These are phyloP conservation scores for Phaeosphaeriaceae sp. DNA, from an alignment of 2,329 filamentous ascomycete species.

Conservation along the genomic window DNA sequence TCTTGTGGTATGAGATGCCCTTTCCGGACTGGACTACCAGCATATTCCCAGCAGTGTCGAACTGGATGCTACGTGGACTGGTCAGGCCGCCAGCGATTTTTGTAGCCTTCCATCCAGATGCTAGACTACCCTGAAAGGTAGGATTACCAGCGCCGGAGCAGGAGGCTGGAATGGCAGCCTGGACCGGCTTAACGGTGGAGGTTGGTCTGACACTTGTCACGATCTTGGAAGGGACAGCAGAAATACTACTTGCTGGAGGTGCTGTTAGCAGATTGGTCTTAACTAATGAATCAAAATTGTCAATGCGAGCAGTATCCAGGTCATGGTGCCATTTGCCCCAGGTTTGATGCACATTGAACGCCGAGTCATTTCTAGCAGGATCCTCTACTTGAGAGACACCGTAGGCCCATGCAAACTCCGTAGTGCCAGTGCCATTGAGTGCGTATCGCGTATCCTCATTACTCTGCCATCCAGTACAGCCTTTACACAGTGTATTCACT, in stretches of 20 bases:
- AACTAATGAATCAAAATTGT: conserved; percentile 39
- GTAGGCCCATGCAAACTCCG: conserved; percentile 42
- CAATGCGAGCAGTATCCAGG: conserved; percentile 38
- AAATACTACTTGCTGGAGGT: conserved; percentile 24
- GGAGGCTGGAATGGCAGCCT: conserved; percentile 36
- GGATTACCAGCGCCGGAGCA: conserved; percentile 38
- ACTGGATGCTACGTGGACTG: conserved; percentile 40
- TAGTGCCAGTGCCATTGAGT: conserved; percentile 34
- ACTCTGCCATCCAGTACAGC: conserved; percentile 39
- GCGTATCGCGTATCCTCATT: conserved; percentile 35
- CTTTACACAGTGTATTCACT: conserved; percentile 37
- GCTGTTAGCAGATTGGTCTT: conserved; percentile 38
- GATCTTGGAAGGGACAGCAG: conserved; percentile 27
- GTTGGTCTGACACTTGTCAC: conserved; percentile 28
- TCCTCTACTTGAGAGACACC: conserved; percentile 34
- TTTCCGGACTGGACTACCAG: conserved; percentile 43
- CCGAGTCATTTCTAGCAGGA: conserved; percentile 37
- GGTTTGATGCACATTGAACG: conserved; percentile 40
- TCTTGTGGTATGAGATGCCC: conserved; percentile 40
- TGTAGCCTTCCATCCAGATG: conserved; percentile 42
- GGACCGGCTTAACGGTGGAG: conserved; percentile 19
- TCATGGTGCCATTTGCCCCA: conserved; percentile 43
- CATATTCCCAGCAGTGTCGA: conserved; percentile 43
- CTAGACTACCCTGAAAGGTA: conserved; percentile 29
- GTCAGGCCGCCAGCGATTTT: conserved; percentile 40